These are phyloP conservation scores for Jackrogersella multiformis DNA, from an alignment of 495 filamentous ascomycete species.

Conservation along the genomic window DNA sequence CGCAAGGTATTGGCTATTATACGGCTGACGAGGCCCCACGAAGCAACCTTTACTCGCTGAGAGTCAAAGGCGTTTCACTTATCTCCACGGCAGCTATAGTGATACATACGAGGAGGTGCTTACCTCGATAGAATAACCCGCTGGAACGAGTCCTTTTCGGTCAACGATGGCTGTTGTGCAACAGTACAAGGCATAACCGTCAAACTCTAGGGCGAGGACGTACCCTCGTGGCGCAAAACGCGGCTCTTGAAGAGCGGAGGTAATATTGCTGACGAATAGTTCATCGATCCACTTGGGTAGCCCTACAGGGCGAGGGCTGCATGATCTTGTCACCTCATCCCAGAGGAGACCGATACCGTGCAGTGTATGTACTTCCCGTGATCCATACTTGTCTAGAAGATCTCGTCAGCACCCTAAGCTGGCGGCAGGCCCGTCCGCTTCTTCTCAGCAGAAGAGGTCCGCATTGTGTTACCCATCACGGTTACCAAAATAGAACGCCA, in stretches of 20 bases:
- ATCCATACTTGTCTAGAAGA: background rate
- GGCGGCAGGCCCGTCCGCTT: slow-evolving; percentile 5
- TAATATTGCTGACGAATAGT: slow-evolving; percentile 3
- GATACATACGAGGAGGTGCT: background rate
- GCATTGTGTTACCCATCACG: background rate
- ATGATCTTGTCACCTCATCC: background rate
- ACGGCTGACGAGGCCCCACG: background rate
- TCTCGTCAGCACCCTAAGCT: slow-evolving; percentile 27
- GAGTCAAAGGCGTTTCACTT: background rate
- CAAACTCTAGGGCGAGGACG: background rate
- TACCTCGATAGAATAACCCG: background rate
- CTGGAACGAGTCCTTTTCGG: slow-evolving; percentile 5
- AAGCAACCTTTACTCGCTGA: background rate
- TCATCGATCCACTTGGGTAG: slow-evolving; percentile 5
- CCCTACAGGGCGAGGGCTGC: slow-evolving; percentile 31
- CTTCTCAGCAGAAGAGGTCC: background rate
- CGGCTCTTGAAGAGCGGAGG: slow-evolving; percentile 10
- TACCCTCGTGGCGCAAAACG: background rate
- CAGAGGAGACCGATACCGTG: background rate
- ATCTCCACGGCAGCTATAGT: slow-evolving; percentile 1
- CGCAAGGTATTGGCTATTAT: background rate
- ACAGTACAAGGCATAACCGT: slow-evolving; percentile 12
- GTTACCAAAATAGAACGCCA: slow-evolving; percentile 6
- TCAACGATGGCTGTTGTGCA: slow-evolving; percentile 3
- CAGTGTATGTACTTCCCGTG: slow-evolving; percentile 5